Evolutionary conservation across 208 protist genomes (phyloP).

Genomic region (Borovskyia barvae): DNA sequence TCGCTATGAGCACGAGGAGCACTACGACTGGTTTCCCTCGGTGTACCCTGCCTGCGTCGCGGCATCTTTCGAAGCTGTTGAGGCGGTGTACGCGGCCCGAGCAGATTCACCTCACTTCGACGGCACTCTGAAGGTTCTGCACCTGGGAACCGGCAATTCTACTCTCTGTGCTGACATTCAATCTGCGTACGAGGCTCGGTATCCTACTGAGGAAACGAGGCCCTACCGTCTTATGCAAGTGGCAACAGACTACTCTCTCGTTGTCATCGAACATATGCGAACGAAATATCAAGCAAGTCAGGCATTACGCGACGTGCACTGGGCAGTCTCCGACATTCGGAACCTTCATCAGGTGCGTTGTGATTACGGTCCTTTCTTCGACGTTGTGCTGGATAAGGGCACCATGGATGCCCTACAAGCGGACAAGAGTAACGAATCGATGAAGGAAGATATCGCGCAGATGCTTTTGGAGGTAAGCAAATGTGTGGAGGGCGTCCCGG

Average conservation of each 20-base stretch:
- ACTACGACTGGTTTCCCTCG: constrained; percentile 86
- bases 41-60: constrained; percentile 52
- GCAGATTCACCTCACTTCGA: not conserved
- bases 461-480: constrained; percentile 70
- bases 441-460: constrained; percentile 53
- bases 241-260: constrained; percentile 78
- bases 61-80: constrained; percentile 45
- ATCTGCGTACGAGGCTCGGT: constrained; percentile 22
- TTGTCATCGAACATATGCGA: constrained; percentile 78
- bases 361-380: constrained; percentile 56
- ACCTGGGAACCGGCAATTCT: constrained; percentile 84
- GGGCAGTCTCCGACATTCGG: constrained; percentile 78
- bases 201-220: constrained; percentile 1
- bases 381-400: constrained; percentile 80
- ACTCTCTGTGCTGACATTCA: constrained; percentile 63
- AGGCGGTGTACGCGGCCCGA: constrained; percentile 25
- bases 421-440: constrained; percentile 37
- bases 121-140: constrained; percentile 49
- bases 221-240: constrained; percentile 62
- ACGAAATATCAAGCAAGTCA: constrained; percentile 27
- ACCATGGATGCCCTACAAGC: constrained; percentile 87
- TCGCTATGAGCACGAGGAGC: constrained; percentile 62
- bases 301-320: constrained; percentile 38
- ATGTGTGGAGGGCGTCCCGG: constrained; percentile 23
- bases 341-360: constrained; percentile 40